Evolutionary conservation across 305 asterid genomes (phyloP), one percentile per base, ranked within the genome.

Genomic region (Solanum chacoense): DNA sequence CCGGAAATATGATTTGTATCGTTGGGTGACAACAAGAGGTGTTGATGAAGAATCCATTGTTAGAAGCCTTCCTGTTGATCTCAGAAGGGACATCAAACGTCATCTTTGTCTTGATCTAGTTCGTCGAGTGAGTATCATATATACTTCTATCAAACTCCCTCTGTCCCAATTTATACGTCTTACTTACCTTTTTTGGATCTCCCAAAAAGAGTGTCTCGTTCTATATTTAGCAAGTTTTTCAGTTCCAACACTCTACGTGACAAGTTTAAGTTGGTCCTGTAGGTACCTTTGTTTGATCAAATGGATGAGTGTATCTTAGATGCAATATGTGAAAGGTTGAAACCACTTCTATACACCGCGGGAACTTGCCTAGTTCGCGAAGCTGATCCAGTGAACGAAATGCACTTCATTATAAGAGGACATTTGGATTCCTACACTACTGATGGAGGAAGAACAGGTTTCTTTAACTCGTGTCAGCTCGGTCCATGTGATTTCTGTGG

Each of bases 401-500:
- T 94, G 94, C 93, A 93, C 85, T 93, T 94, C 94, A 93, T 93
- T 87, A 90, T 94, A 28, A 90, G 95, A 8, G 97, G 96, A 72
- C 96, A 90, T 81, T 93, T 94, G 28, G 94, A 94, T 69, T 93
- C 97, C 11, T 92, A 73, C 90, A 94, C 97, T 0, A 94, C 97
- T 13, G 91, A 93, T 69, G 97, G 97, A 7, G 97, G 97, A 16
- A 85, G 97, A 22, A 90, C 94, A 0, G 97, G 94, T 16, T 93
- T 92, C 69, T 92, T 94, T 89, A 94, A 94, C 36, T 91, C 92
- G 1, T 91, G 91, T 8, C 83, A 92, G 5, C 91, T 94, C 1
- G 93, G 95, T 9, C 94, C 96, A 2, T 95, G 97, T 0, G 95
- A 94, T 73, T 94, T 94, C 74, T 94, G 97, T 12, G 96, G 96